phyloP scores from a whole-genome alignment of 257 asterid genomes.

The Euphrasia confusa region DNA sequence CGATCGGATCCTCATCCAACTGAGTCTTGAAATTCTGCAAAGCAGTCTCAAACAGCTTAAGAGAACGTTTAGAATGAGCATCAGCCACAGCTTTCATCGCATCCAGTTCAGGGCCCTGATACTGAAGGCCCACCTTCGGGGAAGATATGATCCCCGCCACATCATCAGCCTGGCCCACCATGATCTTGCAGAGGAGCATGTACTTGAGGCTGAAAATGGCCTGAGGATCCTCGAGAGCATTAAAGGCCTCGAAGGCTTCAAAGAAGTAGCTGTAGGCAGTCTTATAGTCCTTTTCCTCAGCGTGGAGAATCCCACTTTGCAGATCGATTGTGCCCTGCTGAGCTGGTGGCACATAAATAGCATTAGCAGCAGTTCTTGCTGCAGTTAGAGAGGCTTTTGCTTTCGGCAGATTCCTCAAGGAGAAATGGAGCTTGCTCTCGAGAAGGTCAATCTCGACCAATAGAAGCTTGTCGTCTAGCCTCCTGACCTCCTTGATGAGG shows the following conservation, averaged over 20 bases:
- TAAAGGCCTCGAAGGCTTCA: slow-evolving; percentile 67
- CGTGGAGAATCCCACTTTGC: slow-evolving; percentile 62
- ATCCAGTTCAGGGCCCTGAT: slow-evolving; percentile 59
- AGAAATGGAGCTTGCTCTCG: slow-evolving; percentile 65
- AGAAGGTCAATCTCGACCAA: slow-evolving; percentile 59
- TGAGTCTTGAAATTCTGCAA: slow-evolving; percentile 50
- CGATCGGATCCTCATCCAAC: slow-evolving; percentile 63
- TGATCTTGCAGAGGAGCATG: slow-evolving; percentile 56
- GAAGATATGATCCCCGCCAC: slow-evolving; percentile 60
- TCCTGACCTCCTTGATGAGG: slow-evolving; percentile 57
- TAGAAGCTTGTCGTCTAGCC: slow-evolving; percentile 56
- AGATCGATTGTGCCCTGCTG: slow-evolving; percentile 62
- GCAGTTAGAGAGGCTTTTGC: slow-evolving; percentile 70
- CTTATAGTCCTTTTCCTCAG: slow-evolving; percentile 64
- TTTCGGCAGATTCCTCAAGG: slow-evolving; percentile 55
- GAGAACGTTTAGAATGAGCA: slow-evolving; percentile 58
- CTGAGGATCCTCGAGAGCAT: slow-evolving; percentile 55
- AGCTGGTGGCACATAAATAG: slow-evolving; percentile 67
- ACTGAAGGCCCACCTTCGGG: slow-evolving; percentile 53
- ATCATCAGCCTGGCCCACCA: slow-evolving; percentile 64
- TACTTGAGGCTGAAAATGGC: slow-evolving; percentile 59
- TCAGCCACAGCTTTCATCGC: slow-evolving; percentile 68
- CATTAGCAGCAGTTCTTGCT: slow-evolving; percentile 68
- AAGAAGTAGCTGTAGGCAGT: slow-evolving; percentile 60
- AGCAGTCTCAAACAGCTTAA: slow-evolving; percentile 57